A percentile compares a stretch with the other conserved stretches of the same genome.
phyloP scores from a whole-genome alignment of 768 basidiomycete genomes.

The Rhizopogon vinicolor region DNA sequence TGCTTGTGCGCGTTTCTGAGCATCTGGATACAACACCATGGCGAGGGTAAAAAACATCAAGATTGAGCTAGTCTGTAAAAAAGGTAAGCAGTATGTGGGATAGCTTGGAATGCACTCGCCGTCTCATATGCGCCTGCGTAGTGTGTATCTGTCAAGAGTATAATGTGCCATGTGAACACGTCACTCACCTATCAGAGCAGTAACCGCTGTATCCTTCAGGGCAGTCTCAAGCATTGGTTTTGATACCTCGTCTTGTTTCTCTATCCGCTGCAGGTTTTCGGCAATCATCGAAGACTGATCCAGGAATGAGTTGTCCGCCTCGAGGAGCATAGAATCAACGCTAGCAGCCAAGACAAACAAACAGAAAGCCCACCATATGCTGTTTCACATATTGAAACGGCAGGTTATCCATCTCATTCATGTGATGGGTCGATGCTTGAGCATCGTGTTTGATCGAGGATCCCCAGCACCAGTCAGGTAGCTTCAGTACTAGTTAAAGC shows the following conservation, averaged over 20 bases:
- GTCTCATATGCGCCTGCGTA: conserved; percentile 17
- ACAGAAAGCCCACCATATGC: conserved; percentile 2
- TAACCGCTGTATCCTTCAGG: conserved; percentile 7
- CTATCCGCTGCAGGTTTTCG: conserved; percentile 11
- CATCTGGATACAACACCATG: conserved; percentile 6
- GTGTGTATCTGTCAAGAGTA: background rate
- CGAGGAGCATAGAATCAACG: background rate
- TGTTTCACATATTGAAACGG: conserved; percentile 4
- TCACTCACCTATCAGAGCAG: conserved; percentile 11
- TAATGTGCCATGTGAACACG: background rate
- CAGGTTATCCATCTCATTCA: background rate
- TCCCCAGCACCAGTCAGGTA: conserved; percentile 11
- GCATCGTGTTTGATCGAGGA: conserved; percentile 5
- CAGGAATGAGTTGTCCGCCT: background rate
- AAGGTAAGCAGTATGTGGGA: background rate
- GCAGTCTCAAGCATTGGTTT: conserved; percentile 1
- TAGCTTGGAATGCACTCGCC: background rate
- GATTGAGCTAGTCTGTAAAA: conserved; percentile 5
- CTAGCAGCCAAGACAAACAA: background rate
- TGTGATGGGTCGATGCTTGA: background rate
- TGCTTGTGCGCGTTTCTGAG: conserved; percentile 10
- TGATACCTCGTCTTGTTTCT: conserved; percentile 2
- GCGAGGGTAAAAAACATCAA: conserved; percentile 4
- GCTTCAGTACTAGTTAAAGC: conserved; percentile 2
- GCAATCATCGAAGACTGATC: conserved; percentile 5